phyloP scores from a whole-genome alignment of 495 filamentous ascomycete genomes.

The Cercophora samala region DNA sequence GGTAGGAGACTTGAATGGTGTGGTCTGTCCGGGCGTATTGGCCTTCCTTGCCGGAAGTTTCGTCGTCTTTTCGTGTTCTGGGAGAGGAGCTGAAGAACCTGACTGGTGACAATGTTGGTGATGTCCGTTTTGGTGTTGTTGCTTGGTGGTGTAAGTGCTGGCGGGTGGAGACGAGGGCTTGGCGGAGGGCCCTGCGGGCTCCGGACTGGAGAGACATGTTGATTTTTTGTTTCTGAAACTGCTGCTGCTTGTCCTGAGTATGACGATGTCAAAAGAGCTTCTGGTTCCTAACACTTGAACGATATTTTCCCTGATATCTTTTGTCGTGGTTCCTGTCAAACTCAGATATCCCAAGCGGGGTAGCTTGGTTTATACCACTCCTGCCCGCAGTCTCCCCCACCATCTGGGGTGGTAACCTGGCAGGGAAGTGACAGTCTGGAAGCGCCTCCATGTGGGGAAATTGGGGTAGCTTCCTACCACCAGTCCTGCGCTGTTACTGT shows the following conservation, averaged over 20 bases:
- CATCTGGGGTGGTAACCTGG: neutral
- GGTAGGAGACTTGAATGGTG: slow-evolving; percentile 43
- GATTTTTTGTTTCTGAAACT: neutral
- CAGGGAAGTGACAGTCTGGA: neutral
- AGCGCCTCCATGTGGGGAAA: neutral
- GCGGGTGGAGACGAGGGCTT: neutral
- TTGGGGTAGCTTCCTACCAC: neutral
- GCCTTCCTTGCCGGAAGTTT: slow-evolving; percentile 25
- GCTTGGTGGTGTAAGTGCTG: neutral
- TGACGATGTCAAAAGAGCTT: neutral
- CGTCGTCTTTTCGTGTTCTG: neutral
- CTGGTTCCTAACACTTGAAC: neutral
- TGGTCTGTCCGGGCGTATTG: slow-evolving; percentile 75
- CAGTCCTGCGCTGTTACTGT: neutral
- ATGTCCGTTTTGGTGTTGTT: too few species aligned
- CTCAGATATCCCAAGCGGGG: neutral
- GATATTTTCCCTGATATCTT: neutral
- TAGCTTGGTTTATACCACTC: neutral
- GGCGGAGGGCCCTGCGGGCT: neutral
- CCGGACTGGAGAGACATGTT: neutral
- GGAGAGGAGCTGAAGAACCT: neutral
- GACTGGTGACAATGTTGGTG: neutral
- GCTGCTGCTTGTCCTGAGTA: neutral
- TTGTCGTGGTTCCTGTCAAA: neutral
- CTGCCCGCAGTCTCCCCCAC: neutral